phyloP scores from a whole-genome alignment of 805 yeast genomes.

The Gaillardinia entomophila region DNA sequence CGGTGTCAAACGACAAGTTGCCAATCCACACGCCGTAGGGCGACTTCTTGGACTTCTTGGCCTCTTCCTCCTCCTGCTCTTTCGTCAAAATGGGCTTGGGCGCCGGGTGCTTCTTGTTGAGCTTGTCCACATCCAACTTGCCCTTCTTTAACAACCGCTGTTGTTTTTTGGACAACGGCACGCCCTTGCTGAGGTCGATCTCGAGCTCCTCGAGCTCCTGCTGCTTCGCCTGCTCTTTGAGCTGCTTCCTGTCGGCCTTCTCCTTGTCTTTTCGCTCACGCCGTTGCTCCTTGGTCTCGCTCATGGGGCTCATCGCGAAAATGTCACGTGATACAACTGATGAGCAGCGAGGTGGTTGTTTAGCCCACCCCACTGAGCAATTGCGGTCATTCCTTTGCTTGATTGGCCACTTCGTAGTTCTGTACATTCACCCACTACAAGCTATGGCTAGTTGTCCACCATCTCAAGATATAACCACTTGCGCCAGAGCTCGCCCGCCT shows the following conservation, averaged over 20 bases:
- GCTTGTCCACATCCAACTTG: constrained; percentile 61
- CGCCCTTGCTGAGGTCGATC: constrained; percentile 61
- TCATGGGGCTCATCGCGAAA: too few species aligned
- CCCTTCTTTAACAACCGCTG: constrained; percentile 75
- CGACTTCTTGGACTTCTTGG: constrained; percentile 33
- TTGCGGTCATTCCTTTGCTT: too few species aligned
- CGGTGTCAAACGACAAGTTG: constrained; percentile 79
- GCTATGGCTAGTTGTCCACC: constrained; percentile 20
- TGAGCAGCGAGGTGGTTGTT: too few species aligned
- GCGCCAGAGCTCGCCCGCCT: constrained; percentile 87
- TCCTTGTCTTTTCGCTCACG: constrained; percentile 13
- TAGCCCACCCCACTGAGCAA: too few species aligned
- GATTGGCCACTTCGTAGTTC: too few species aligned
- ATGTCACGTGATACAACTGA: too few species aligned
- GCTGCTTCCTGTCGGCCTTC: constrained; percentile 12
- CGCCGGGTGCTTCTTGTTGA: constrained; percentile 34
- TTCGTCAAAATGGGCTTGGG: constrained; percentile 32
- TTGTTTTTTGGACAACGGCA: constrained; percentile 89
- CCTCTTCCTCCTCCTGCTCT: constrained; percentile 20
- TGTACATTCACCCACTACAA: neutral
- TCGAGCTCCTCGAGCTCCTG: constrained; percentile 56
- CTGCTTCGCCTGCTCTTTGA: constrained; percentile 16
- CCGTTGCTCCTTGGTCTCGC: constrained; percentile 13
- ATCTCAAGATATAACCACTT: constrained; percentile 60
- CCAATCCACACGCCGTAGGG: constrained; percentile 91